Base-by-base conservation (phyloP, 768 basidiomycete genomes). In the Boletellus sp. region DNA sequence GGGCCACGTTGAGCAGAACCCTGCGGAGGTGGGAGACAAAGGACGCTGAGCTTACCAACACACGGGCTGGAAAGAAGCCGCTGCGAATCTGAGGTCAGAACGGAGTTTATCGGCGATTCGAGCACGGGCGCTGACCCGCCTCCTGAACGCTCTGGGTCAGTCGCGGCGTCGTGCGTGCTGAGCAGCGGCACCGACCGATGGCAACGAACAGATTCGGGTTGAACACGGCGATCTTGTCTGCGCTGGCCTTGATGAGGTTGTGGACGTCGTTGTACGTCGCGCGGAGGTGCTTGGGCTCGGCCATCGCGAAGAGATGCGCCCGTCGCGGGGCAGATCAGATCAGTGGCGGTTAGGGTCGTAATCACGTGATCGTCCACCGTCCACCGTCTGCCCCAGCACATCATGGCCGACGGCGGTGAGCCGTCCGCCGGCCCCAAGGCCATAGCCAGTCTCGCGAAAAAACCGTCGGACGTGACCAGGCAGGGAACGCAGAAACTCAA, bases 21-120 rank as follows among this genome's bases (percentile, higher is more conserved):
- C 26, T 35, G 7, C 40, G 41, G 42, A 11, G 15, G 19, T 17
- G 19, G 26, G 16, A 32, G 23, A 17, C 8, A 17, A 33, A 33
- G 19, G 15, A 24, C 3, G 16, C 43, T 8, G 37, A 43, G 58
- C 65, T 54, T 58, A 85, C 87, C 80, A 95, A 78, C 38, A 96
- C 88, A 39, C 94, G 85, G 19, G 94, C 94, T 43, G 94, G 94
- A 72, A 97, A 94, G 73, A 95, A 97, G 24, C 95, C 94, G 38
- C 92, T 91, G 67, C 44, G 50, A 42, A 42, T 46, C 47, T 45
- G 58, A 56, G 31, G 23, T 62, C 44, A 53, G 42, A 23, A 45
- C 42, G 42, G 52, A 48, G 48, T 50, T 43, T n/a, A 54, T 22
- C 20, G 49, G 48, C 61, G 37, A 24, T 54, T 22, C 7, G 49